Percentiles rank a stretch among this genome's conserved stretches.
phyloP scores from a whole-genome alignment of 305 asterid genomes.

The Plantago rigida region DNA sequence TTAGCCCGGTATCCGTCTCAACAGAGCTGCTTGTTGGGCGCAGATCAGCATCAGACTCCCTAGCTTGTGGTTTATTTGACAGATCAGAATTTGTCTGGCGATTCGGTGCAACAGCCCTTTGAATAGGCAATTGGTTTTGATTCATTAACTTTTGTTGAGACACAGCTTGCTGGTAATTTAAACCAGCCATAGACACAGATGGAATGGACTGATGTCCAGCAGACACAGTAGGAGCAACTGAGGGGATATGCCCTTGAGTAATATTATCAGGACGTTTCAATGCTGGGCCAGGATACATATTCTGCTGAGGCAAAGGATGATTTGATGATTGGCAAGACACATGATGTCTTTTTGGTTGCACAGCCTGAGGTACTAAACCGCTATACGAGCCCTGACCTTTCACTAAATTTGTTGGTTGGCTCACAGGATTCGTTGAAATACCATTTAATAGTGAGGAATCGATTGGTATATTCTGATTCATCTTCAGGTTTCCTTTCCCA shows the following conservation, averaged over 20 bases:
- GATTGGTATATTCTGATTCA: conserved; percentile 43
- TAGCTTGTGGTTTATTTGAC: conserved; percentile 32
- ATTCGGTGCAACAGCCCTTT: conserved; percentile 39
- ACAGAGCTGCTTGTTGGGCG: conserved; percentile 34
- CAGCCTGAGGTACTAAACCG: conserved; percentile 31
- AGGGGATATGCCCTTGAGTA: conserved; percentile 41
- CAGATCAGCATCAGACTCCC: conserved; percentile 35
- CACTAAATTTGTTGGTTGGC: not conserved
- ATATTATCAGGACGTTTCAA: conserved; percentile 35
- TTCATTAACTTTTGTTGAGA: conserved; percentile 36
- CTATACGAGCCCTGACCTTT: conserved; percentile 35
- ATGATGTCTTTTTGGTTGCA: conserved; percentile 33
- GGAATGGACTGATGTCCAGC: conserved; percentile 34
- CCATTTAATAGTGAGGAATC: conserved; percentile 47
- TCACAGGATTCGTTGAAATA: conserved; percentile 35
- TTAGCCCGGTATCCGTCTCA: conserved; percentile 30
- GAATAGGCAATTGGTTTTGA: conserved; percentile 38
- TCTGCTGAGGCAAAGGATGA: conserved; percentile 40
- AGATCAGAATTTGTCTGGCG: conserved; percentile 34
- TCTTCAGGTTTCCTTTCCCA: conserved; percentile 51
- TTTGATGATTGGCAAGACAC: conserved; percentile 33
- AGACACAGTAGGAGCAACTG: conserved; percentile 33
- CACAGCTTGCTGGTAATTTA: conserved; percentile 33
- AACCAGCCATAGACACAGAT: conserved; percentile 31
- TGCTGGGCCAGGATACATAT: conserved; percentile 37